These are phyloP conservation scores for Buxus sempervirens DNA, from an alignment of 164 flowering plant species.

Conservation along the genomic window DNA sequence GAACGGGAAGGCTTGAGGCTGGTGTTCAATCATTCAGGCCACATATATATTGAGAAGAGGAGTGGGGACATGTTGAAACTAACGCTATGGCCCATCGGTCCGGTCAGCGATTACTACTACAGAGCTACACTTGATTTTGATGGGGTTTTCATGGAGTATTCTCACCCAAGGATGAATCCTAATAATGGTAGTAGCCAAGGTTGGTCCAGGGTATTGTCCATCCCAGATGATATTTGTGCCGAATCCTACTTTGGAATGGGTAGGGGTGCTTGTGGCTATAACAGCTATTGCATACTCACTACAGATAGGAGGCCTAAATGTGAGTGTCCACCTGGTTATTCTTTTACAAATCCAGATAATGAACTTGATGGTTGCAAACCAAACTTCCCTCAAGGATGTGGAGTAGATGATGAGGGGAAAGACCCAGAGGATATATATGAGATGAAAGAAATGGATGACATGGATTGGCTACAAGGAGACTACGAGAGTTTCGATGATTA, in stretches of 20 bases:
- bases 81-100: background rate
- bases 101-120: constrained; percentile 24
- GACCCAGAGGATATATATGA: constrained; percentile 12
- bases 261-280: constrained; percentile 48
- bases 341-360: constrained; percentile 27
- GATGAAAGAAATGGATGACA: constrained; percentile 8
- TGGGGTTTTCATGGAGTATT: constrained; percentile 40
- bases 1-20: constrained; percentile 14
- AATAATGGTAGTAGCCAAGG: background rate
- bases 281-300: constrained; percentile 38
- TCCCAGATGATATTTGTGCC: constrained; percentile 31
- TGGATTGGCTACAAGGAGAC: constrained; percentile 35
- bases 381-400: constrained; percentile 23
- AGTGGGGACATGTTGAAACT: constrained; percentile 11
- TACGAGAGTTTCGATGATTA: constrained; percentile 14
- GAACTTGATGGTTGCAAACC: constrained; percentile 27
- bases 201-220: constrained; percentile 20
- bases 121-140: constrained; percentile 42
- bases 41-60: constrained; percentile 16
- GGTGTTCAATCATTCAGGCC: constrained; percentile 35
- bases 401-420: background rate
- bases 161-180: constrained; percentile 17
- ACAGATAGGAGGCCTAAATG: constrained; percentile 29
- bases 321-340: constrained; percentile 33
- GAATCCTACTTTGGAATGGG: background rate